A percentile compares a stretch with the other conserved stretches of the same genome.
Evolutionary conservation across 2,329 filamentous ascomycete genomes (phyloP).

Genomic region (Alternaria burnsii): DNA sequence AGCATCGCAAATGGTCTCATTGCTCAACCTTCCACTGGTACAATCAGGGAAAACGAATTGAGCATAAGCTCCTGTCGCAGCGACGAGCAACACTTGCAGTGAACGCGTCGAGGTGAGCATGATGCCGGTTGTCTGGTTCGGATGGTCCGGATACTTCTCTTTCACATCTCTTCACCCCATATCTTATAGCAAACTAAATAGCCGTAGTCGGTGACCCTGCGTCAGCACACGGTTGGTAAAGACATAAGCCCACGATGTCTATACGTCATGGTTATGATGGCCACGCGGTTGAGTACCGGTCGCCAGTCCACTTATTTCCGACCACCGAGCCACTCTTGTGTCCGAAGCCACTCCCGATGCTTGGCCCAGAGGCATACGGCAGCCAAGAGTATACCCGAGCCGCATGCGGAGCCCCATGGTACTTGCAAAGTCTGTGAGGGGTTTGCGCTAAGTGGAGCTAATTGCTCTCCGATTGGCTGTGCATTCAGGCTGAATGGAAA

Average conservation of each 20-base stretch:
- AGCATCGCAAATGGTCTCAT: slow-evolving; percentile 61
- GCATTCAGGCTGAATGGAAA: slow-evolving; percentile 34
- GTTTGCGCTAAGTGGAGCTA: slow-evolving; percentile 18
- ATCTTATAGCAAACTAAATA: slow-evolving; percentile 30
- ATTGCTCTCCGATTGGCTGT: slow-evolving; percentile 17
- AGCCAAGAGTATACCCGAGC: slow-evolving; percentile 19
- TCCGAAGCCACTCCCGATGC: slow-evolving; percentile 21
- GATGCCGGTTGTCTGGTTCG: background rate
- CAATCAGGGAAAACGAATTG: slow-evolving; percentile 59
- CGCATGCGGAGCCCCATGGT: slow-evolving; percentile 28
- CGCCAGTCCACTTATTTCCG: slow-evolving; percentile 9
- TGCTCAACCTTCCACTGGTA: slow-evolving; percentile 59
- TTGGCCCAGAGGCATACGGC: slow-evolving; percentile 6
- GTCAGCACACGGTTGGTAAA: slow-evolving; percentile 6
- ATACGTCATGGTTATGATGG: slow-evolving; percentile 22
- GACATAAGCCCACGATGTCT: slow-evolving; percentile 12
- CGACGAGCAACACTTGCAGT: slow-evolving; percentile 17
- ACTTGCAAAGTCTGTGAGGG: slow-evolving; percentile 20
- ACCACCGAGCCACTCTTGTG: slow-evolving; percentile 10
- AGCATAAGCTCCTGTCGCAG: slow-evolving; percentile 27
- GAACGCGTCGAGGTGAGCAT: slow-evolving; percentile 23
- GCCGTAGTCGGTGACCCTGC: slow-evolving; percentile 19
- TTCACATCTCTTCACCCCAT: background rate
- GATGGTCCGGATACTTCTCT: background rate
- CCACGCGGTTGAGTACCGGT: slow-evolving; percentile 13